Percentiles rank a stretch among this genome's conserved stretches.
These are phyloP conservation scores for Candida michaelii DNA, from an alignment of 805 yeast genomes.

Conservation along the genomic window DNA sequence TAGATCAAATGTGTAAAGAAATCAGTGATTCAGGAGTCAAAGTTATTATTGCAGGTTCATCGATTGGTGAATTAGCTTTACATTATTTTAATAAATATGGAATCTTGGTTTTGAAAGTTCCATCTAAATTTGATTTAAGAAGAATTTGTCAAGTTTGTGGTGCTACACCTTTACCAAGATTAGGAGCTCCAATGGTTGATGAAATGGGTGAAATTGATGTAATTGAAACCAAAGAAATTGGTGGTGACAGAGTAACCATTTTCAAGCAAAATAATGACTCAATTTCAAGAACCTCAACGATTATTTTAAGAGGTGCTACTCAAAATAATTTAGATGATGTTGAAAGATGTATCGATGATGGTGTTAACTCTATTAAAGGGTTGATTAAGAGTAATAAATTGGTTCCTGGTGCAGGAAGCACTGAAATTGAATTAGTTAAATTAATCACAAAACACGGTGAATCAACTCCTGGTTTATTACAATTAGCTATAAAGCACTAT, in stretches of 20 bases:
- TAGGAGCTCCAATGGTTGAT: constrained; percentile 94
- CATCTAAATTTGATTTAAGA: constrained; percentile 91
- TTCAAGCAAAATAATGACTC: constrained; percentile 75
- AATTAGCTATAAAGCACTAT: constrained; percentile 89
- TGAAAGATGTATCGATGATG: constrained; percentile 97
- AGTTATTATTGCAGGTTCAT: constrained; percentile 92
- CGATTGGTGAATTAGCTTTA: constrained; percentile 87
- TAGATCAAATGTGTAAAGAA: constrained; percentile 81
- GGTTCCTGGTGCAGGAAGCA: constrained; percentile 95
- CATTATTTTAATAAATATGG: constrained; percentile 89
- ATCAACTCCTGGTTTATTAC: constrained; percentile 87
- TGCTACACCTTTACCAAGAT: constrained; percentile 90
- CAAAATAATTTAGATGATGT: constrained; percentile 90
- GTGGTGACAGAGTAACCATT: constrained; percentile 95
- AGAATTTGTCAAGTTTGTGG: constrained; percentile 96
- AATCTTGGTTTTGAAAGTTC: constrained; percentile 82
- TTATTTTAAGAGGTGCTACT: constrained; percentile 94
- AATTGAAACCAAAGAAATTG: constrained; percentile 90
- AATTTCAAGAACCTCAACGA: constrained; percentile 77
- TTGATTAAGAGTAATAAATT: constrained; percentile 75
- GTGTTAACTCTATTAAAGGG: constrained; percentile 89
- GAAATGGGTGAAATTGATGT: constrained; percentile 87
- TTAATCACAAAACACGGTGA: constrained; percentile 85
- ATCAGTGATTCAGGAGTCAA: constrained; percentile 80
- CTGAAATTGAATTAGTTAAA: constrained; percentile 84